Base-by-base conservation (phyloP, 2,329 filamentous ascomycete genomes). In the Pestalotiopsis sp. region DNA sequence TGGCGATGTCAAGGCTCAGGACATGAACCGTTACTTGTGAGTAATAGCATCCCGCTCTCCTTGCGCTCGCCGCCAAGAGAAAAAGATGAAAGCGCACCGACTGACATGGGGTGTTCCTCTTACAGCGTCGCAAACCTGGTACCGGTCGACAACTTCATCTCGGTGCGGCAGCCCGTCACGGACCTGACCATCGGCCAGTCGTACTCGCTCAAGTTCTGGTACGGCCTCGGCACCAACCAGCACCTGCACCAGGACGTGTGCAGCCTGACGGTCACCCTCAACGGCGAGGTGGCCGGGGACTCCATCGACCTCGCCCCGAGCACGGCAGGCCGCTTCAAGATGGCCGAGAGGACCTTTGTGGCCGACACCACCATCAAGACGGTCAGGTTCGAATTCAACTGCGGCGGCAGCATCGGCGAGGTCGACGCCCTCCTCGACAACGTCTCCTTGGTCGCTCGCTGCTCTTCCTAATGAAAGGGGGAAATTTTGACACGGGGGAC, bases 201-300 rank as follows among this genome's bases (percentile, higher is more conserved):
- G 57, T 59, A 59, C 57, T 27, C 57, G 23, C 57, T 59, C 17
- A 59, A 36, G 57, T 59, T 59, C 27, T 59, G 57, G 57, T 59
- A 59, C 27, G 57, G 57, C 57, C 57, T 59, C 27, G 57, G 57
- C 12, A 59, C 57, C 6, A 20, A 59, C 57, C 57, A 59, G 57
- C 57, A 59, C 9, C 17, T 59, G 23, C 23, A 59, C 23, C 23
- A 36, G 23, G 57, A 59, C 23, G 27, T 59, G 23, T 59, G 57
- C 3, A 59, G 12, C 27, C 57, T 59, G 20, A 25, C 57, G 23
- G 57, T 36, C 25, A 59, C 57, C 7, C 23, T 59, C 57, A 36
- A 59, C 57, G 57, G 57, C 11, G 27, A 36, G 23, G 57, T 59
- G 57, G 57, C 17, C 11, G 57, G 57, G n/a, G 17, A 59, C 23